Conservation (phyloP, 805 yeast species). For the Hemisphaericaspora nanyangensis region DNA sequence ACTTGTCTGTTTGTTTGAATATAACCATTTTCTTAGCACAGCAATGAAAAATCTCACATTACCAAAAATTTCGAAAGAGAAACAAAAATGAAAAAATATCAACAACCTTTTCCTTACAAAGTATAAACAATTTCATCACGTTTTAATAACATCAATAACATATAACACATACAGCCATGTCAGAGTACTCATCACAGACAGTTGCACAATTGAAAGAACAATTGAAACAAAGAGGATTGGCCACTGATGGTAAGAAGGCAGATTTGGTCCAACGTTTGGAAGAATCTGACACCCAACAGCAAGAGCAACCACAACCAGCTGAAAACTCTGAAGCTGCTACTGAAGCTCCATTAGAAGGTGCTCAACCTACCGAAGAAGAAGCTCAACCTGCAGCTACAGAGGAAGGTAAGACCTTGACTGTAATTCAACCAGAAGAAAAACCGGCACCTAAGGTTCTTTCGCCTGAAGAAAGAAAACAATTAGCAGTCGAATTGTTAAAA, state of each 20-base stretch:
- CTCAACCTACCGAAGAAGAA: slow-evolving; percentile 8
- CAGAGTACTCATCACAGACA: slow-evolving; percentile 59
- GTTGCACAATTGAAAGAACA: slow-evolving; percentile 83
- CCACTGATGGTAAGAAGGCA: slow-evolving; percentile 75
- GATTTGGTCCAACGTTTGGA: slow-evolving; percentile 66
- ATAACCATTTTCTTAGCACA: no score
- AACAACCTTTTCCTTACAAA: no score
- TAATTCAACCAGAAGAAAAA: slow-evolving; percentile 11
- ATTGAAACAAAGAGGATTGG: slow-evolving; percentile 62
- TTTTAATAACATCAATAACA: neutral
- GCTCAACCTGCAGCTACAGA: slow-evolving; percentile 8
- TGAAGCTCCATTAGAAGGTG: slow-evolving; percentile 12
- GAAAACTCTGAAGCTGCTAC: slow-evolving; percentile 11
- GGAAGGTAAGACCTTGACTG: slow-evolving; percentile 13
- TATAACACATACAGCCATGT: slow-evolving; percentile 32
- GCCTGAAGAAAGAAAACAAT: slow-evolving; percentile 67
- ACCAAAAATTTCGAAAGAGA: neutral
- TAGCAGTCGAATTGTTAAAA: slow-evolving; percentile 63
- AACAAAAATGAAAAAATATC: neutral
- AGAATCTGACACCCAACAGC: slow-evolving; percentile 42
- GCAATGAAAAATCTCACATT: neutral
- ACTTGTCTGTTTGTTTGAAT: neutral
- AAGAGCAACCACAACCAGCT: slow-evolving; percentile 9
- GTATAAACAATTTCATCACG: no score
- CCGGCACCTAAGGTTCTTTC: slow-evolving; percentile 37